These are phyloP conservation scores for Pseudisothecium myosuroides DNA, from an alignment of 225 moss, liverwort and hornwort genomes.

Conservation along the genomic window DNA sequence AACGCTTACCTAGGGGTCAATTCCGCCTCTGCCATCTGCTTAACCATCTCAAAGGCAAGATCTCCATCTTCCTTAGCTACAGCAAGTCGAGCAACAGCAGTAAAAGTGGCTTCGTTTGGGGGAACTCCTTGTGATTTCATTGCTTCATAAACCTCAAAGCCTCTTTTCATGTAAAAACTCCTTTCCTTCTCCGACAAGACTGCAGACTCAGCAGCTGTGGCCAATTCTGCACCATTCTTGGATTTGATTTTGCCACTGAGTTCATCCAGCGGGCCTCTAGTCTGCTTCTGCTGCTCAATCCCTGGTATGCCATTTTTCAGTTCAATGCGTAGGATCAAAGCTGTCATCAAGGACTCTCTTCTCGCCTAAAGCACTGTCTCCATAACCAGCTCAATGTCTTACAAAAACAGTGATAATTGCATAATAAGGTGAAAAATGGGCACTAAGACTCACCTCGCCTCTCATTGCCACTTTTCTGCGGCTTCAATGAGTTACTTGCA, in stretches of 20 bases:
- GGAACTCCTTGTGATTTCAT: constrained; percentile 59
- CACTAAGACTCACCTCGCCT: constrained; percentile 20
- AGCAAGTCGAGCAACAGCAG: constrained; percentile 88
- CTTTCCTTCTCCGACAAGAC: constrained; percentile 39
- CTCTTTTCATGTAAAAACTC: constrained; percentile 37
- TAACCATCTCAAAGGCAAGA: constrained; percentile 93
- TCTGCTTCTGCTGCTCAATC: constrained; percentile 19
- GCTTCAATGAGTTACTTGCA: constrained; percentile 56
- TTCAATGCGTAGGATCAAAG: not conserved
- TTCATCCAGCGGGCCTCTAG: constrained; percentile 14
- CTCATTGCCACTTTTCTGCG: constrained; percentile 64
- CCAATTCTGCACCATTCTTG: constrained; percentile 2
- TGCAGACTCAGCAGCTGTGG: constrained; percentile 6
- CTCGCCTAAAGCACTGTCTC: not conserved
- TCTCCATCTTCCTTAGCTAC: constrained; percentile 82
- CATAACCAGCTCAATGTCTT: not conserved
- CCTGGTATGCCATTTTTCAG: constrained; percentile 8
- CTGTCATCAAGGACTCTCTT: not conserved
- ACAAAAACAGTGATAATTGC: not conserved
- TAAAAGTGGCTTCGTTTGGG: constrained; percentile 88
- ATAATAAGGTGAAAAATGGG: not conserved
- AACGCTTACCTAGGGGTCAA: constrained; percentile 47
- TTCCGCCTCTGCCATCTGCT: constrained; percentile 81
- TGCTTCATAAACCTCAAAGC: constrained; percentile 73
- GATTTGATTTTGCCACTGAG: constrained; percentile 5